Base-by-base conservation (phyloP, 768 basidiomycete genomes). In the Lactifluus rugatus region DNA sequence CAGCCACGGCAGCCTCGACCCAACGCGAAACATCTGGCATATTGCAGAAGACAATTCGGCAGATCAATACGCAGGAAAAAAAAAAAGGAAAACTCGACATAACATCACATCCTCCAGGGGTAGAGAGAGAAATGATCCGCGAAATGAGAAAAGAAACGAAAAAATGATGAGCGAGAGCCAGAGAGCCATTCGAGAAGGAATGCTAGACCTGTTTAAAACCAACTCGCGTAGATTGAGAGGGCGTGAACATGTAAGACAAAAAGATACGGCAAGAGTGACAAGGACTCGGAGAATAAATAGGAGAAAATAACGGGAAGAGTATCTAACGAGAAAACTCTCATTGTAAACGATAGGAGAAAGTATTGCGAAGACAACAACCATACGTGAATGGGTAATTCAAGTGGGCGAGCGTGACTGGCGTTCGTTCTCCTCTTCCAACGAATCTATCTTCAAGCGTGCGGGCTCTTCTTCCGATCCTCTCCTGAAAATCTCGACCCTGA, bases 391-490 rank as follows among this genome's bases (percentile, higher is more conserved):
- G 48, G 39, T 62, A 50, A 64, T 14, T 63, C 57, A 53, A 56
- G 58, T 49, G 55, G 48, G 51, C 28, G 56, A n/a, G n/a, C n/a
- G n/a, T n/a, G n/a, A 55, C 59, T 56, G 62, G 37, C 37, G 31
- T 26, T 57, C 60, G 41, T 66, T 68, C 48, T 82, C 81, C 26
- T 82, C 78, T 58, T 85, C 85, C 78, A 81, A 85, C 48, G 84
- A 80, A 23, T 84, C 82, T 79, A 86, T 84, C 66, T 81, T 85
- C 73, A 93, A 73, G 48, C 87, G 76, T 9, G 87, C 81, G 28
- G 93, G 75, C 25, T 92, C 89, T 65, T 93, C 87, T 69, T 94
- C 91, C 2, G 90, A 92, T 14, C 86, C 86, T 52, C 81, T 81
- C 70, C 92, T 93, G 73, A 93, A 92, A 41, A 87, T 65, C 58